Base-by-base conservation (phyloP, 2,329 filamentous ascomycete genomes). In the Penicillium occitanis region DNA sequence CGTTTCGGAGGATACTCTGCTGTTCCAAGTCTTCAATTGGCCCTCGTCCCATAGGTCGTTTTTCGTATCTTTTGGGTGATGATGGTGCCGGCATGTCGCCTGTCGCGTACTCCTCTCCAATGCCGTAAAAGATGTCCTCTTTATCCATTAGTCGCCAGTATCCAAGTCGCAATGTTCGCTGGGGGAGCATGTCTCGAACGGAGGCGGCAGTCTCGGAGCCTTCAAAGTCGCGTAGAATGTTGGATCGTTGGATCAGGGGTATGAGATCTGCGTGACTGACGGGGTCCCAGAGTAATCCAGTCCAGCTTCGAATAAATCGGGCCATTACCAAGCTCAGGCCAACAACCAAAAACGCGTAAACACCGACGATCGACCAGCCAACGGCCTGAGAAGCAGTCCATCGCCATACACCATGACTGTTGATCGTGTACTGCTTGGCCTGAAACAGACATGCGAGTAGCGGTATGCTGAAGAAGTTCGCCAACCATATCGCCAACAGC, bases 211-310 rank as follows among this genome's bases (percentile, higher is more conserved):
- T 86, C 71, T 93, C 90, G 0, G 89, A 88, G 3, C 87, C 87
- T 13, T 86, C 83, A 76, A 93, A 96, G 72, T 91, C 90, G 25
- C 83, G 81, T 59, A 93, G 84, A 19, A 90, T 87, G 76, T 96
- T 97, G 69, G 91, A 93, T 67, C 90, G 87, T 69, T 92, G 89
- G 30, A 96, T 84, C 11, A 97, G 83, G 1, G 90, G 87, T 51
- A 95, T 85, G 44, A 96, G 81, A 74, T 97, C 93, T 2, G 91
- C 93, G 7, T 97, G 81, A 28, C 89, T 94, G 55, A 90, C 85
- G 2, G 92, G 86, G 74, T 97, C 92, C 93, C 93, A 97, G 73
- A 90, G 85, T 68, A 97, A 81, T 0, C 93, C 93, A 0, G 92
- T 96, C 71, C 83, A 84, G 35, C 85, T 83, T 25, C 83, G 78